Percentiles rank a stretch among this genome's conserved stretches.
These are phyloP conservation scores for Sphaerulina populicola DNA, from an alignment of 2,329 filamentous ascomycete species.

Conservation along the genomic window DNA sequence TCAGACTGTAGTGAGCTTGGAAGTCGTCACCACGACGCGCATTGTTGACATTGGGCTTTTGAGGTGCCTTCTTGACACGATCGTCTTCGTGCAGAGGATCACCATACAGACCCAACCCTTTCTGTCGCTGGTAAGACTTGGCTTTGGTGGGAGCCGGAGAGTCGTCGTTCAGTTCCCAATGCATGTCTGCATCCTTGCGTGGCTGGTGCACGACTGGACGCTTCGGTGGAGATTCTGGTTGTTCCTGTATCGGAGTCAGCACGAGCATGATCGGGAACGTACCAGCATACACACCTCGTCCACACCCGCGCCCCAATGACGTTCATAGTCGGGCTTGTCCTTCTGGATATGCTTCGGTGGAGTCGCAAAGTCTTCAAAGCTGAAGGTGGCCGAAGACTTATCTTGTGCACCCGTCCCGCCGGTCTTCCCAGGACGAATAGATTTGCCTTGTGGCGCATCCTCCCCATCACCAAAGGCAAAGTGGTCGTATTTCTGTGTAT, in stretches of 20 bases:
- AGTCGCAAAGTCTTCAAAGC: conserved; percentile 79
- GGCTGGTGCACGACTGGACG: conserved; percentile 55
- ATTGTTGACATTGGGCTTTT: conserved; percentile 66
- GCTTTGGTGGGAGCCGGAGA: conserved; percentile 43
- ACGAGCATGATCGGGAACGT: not conserved
- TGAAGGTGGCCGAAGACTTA: conserved; percentile 61
- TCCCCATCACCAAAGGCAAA: conserved; percentile 69
- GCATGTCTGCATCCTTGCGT: conserved; percentile 68
- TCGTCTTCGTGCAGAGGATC: conserved; percentile 52
- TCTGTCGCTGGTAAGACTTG: conserved; percentile 45
- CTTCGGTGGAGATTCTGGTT: conserved; percentile 51
- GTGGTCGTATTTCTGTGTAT: conserved; percentile 74
- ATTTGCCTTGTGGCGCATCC: conserved; percentile 29
- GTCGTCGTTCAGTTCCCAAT: conserved; percentile 79
- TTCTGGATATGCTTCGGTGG: conserved; percentile 66
- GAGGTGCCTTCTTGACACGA: conserved; percentile 29
- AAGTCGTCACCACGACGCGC: conserved; percentile 69
- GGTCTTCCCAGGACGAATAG: conserved; percentile 25
- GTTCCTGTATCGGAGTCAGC: conserved; percentile 38
- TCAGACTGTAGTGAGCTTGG: conserved; percentile 66
- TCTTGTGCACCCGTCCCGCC: conserved; percentile 24
- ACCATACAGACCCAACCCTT: conserved; percentile 64
- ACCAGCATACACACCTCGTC: conserved; percentile 45
- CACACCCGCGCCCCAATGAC: conserved; percentile 68
- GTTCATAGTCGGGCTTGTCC: conserved; percentile 58